Base-by-base conservation (phyloP, 2,329 filamentous ascomycete species). In the Calonectria pauciramosa region DNA sequence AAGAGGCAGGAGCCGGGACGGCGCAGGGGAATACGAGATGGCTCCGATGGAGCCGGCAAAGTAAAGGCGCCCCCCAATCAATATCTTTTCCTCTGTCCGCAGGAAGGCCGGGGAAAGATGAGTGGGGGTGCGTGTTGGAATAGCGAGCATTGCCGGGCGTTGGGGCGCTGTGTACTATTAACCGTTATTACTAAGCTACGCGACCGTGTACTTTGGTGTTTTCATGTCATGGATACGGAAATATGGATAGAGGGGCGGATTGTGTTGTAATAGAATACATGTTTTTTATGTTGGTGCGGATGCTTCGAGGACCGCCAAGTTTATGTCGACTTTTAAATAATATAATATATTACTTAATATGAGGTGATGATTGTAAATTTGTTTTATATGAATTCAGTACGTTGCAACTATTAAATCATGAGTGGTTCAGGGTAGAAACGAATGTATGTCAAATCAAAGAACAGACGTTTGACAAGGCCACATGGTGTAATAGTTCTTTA, bases 11-110 rank as follows among this genome's bases (percentile, higher is more conserved):
- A 89, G 89, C 0, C 86, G 88, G 67, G 90, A 91, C 76, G 89
- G 89, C 0, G 88, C 85, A 0, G 91, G 89, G 16, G 91, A 91
- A 75, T 94, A 94, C 83, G 93, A 94, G 83, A 93, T 94, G 91
- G 89, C 90, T 52, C 52, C 56, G 49, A 80, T 80, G 73, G 60
- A 75, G 47, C 69, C 78, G 54, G 41, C 76, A 66, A 80, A 78
- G 78, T 84, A 72, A 79, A 41, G 56, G 34, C 34, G 26, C 14
- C 36, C 51, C 14, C 36, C 51, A 20, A 11, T 68, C 32, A n/a
- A n/a, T 11, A 20, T 30, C 9, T 30, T 65, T 28, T 47, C 8
- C n/a, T 44, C 38, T 34, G 49, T 36, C 54, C 32, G 54, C 54
- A 49, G n/a, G 54, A 32, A 32, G 20, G 54, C 44, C 20, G 38